Conservation (phyloP, 768 basidiomycete species). For the Pleurotus eryngii region DNA sequence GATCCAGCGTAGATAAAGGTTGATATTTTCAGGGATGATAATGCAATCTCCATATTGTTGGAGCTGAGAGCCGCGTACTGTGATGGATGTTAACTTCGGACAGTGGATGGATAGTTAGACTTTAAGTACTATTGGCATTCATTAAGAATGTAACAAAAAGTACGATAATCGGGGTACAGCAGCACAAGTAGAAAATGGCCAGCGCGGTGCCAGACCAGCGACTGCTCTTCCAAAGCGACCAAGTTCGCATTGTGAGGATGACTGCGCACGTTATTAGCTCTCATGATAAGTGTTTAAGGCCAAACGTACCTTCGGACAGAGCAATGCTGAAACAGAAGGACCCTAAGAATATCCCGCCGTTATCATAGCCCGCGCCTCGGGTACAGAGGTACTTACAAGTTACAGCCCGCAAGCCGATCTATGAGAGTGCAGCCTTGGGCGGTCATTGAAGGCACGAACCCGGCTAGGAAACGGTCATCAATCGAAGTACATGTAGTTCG, state of each 20-base stretch:
- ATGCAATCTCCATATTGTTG: background rate
- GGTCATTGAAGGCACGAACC: no score
- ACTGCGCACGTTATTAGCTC: background rate
- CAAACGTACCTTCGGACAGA: background rate
- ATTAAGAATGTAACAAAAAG: background rate
- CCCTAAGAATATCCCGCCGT: background rate
- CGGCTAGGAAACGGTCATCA: no score
- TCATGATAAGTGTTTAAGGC: background rate
- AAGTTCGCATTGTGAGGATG: background rate
- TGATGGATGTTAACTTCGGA: background rate
- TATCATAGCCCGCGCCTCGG: no score
- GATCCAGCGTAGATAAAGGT: background rate
- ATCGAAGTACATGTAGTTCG: no score
- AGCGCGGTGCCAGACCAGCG: background rate
- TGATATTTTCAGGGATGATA: background rate
- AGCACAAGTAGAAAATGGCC: background rate
- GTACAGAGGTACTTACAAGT: no score
- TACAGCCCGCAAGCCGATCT: no score
- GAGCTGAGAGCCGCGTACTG: background rate
- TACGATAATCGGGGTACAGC: background rate
- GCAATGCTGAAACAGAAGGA: background rate
- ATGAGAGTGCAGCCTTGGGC: no score
- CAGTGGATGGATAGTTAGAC: background rate
- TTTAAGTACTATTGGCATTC: background rate
- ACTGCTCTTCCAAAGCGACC: background rate